Conservation (phyloP, 139 green algal genomes). For the Volvox africanus region DNA sequence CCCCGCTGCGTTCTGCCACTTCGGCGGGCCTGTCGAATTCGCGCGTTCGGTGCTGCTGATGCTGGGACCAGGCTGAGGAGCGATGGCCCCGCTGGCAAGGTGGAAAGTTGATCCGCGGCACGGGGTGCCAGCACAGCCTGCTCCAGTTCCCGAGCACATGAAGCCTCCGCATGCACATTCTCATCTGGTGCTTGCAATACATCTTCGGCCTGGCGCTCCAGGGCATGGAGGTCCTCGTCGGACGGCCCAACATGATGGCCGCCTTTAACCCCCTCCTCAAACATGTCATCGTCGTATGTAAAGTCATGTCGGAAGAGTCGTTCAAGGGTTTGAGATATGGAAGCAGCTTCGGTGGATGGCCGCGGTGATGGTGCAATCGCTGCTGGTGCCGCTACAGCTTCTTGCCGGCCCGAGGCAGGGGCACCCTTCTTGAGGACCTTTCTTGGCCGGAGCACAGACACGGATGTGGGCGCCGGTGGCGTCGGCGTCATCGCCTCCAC, state of each 20-base stretch:
- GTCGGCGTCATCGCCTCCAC: background rate
- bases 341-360: background rate
- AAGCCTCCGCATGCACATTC: background rate
- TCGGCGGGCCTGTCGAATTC: background rate
- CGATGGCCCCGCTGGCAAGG: constrained; percentile 15
- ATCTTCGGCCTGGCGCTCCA: background rate
- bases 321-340: background rate
- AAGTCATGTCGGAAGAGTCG: background rate
- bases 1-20: background rate
- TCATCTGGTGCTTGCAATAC: background rate
- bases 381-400: background rate
- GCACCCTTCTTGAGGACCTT: background rate
- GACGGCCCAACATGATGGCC: background rate
- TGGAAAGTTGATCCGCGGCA: background rate
- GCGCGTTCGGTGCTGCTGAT: background rate
- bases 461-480: background rate
- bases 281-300: background rate
- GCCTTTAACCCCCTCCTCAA: background rate
- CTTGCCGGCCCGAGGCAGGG: background rate
- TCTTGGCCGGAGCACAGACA: constrained; percentile 5
- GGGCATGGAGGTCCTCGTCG: constrained; percentile 2
- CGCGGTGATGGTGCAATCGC: background rate
- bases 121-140: background rate
- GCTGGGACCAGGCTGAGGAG: constrained; percentile 10
- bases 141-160: background rate